Conservation (phyloP, 352 stramenopile genomes). For the Globisporangium middletonii region DNA sequence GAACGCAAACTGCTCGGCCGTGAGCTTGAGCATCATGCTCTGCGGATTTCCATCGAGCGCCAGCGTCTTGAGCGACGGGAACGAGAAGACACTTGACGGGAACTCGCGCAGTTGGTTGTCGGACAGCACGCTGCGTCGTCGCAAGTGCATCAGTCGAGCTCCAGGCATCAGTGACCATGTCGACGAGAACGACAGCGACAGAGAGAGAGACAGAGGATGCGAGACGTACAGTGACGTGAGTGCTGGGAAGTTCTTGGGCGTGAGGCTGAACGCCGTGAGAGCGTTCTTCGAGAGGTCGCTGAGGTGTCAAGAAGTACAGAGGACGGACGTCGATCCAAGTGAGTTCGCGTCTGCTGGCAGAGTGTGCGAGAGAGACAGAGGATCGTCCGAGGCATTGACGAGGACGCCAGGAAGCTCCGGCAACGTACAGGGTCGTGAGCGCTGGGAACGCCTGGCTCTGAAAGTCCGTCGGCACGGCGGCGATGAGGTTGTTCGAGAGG, state of each 20-base stretch:
- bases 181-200: neutral
- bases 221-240: conserved; percentile 36
- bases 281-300: conserved; percentile 43
- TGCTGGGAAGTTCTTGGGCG: conserved; percentile 32
- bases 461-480: conserved; percentile 25
- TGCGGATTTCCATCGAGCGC: conserved; percentile 45
- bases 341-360: neutral
- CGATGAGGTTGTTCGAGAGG: conserved; percentile 37
- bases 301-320: neutral
- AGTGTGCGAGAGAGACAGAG: neutral
- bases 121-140: conserved; percentile 28
- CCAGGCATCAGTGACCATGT: neutral
- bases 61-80: conserved; percentile 43
- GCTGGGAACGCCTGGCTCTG: conserved; percentile 33
- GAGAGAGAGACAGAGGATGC: neutral
- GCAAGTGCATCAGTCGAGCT: neutral
- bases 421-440: conserved; percentile 51
- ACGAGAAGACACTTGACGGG: conserved; percentile 47
- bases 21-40: conserved; percentile 41
- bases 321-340: neutral
- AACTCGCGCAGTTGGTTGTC: conserved; percentile 41
- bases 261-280: conserved; percentile 29
- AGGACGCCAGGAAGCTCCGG: too few relatives aligned
- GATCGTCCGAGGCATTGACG: neutral
- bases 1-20: conserved; percentile 40